A percentile compares a stretch with the other conserved stretches of the same genome.
Evolutionary conservation across 2,329 filamentous ascomycete genomes (phyloP).

Genomic region (Pezizomycotina sp.): DNA sequence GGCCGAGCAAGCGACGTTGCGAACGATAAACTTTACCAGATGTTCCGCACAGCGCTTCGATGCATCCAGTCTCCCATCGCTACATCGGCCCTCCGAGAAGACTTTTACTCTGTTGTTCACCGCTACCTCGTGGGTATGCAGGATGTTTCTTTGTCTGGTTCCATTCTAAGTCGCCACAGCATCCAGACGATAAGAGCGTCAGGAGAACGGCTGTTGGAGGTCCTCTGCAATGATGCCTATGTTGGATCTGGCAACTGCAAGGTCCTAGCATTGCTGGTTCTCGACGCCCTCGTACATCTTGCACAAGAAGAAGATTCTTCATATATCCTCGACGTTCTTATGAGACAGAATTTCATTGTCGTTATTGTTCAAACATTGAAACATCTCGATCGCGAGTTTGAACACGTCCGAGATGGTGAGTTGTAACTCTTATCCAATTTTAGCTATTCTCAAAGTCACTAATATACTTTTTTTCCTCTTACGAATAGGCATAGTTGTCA

Average conservation of each 20-base stretch:
- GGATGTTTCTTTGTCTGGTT: conserved; percentile 36
- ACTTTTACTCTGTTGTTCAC: conserved; percentile 84
- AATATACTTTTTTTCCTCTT: conserved; percentile 2
- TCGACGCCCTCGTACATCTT: conserved; percentile 59
- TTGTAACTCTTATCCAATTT: conserved; percentile 3
- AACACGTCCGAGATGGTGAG: conserved; percentile 42
- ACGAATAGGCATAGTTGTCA: conserved; percentile 33
- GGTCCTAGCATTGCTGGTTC: conserved; percentile 68
- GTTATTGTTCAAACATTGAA: conserved; percentile 79
- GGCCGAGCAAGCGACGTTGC: conserved; percentile 49
- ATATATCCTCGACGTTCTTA: conserved; percentile 61
- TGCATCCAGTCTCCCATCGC: conserved; percentile 61
- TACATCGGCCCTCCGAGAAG: conserved; percentile 54
- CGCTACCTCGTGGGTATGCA: conserved; percentile 60
- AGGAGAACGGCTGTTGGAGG: conserved; percentile 66
- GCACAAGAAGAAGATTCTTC: conserved; percentile 54
- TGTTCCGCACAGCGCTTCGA: conserved; percentile 73
- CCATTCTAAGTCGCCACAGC: conserved; percentile 34
- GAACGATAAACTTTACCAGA: conserved; percentile 74
- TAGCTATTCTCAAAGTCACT: conserved; percentile 6
- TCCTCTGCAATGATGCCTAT: conserved; percentile 85
- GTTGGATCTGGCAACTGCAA: conserved; percentile 67
- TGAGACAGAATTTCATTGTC: conserved; percentile 75
- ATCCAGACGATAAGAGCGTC: conserved; percentile 59
- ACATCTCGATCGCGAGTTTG: conserved; percentile 56